Evolutionary conservation across 805 yeast genomes (phyloP).

Genomic region (Saturnispora sekii): DNA sequence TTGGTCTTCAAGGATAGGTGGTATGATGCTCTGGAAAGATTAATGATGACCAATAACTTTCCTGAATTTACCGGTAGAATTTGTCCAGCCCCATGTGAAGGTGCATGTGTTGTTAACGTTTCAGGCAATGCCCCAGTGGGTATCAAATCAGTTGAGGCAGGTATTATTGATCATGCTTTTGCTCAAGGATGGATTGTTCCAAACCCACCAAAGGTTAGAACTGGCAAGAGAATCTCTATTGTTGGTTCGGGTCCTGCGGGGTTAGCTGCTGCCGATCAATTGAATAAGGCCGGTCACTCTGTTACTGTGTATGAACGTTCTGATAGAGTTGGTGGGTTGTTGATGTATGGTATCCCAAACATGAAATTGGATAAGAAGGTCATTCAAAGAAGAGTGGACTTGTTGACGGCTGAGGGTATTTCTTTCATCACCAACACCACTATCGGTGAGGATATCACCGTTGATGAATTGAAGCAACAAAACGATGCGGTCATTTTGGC

Average conservation of each 20-base stretch:
- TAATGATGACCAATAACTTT: conserved; percentile 94
- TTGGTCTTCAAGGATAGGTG: conserved; percentile 90
- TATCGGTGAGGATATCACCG: conserved; percentile 73
- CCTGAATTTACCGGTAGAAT: conserved; percentile 98
- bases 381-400: conserved; percentile 87
- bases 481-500: conserved; percentile 85
- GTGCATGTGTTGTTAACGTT: conserved; percentile 77
- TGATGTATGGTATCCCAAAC: conserved; percentile 99
- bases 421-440: conserved; percentile 67
- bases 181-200: conserved; percentile 96
- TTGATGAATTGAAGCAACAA: conserved; percentile 52
- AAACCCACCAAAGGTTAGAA: conserved; percentile 63
- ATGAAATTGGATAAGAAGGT: conserved; percentile 93
- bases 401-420: conserved; percentile 85
- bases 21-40: conserved; percentile 85
- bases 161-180: conserved; percentile 92
- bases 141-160: conserved; percentile 90
- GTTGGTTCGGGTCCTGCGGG: conserved; percentile 98
- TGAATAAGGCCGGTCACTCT: conserved; percentile 88
- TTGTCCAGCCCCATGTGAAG: conserved; percentile 99
- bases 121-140: conserved; percentile 96
- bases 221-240: conserved; percentile 77
- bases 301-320: conserved; percentile 91
- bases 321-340: conserved; percentile 92
- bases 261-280: conserved; percentile 92